Conservation (phyloP, 345 rosid species). For the Bruguiera parviflora region DNA sequence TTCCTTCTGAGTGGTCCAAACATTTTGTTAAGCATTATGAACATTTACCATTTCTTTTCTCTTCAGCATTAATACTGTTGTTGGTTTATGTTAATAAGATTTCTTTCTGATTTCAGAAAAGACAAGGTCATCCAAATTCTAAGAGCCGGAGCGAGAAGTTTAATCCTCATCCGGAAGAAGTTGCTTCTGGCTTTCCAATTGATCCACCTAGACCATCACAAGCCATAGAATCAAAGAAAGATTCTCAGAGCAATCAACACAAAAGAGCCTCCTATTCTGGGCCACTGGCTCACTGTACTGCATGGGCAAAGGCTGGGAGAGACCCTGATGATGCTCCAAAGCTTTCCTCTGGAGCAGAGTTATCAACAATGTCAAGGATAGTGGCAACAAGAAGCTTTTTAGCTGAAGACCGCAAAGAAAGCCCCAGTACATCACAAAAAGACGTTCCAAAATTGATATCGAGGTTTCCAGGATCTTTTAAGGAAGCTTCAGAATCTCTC, state of each 20-base stretch:
- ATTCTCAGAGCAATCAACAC: constrained; percentile 57
- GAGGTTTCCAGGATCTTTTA: constrained; percentile 88
- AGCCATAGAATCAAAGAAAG: constrained; percentile 54
- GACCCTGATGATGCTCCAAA: constrained; percentile 65
- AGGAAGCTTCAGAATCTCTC: constrained; percentile 66
- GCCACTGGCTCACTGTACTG: constrained; percentile 73
- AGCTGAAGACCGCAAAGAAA: constrained; percentile 51
- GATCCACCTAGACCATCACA: constrained; percentile 95
- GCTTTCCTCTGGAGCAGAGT: constrained; percentile 50
- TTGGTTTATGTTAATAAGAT: background rate
- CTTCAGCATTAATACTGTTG: background rate
- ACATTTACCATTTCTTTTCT: too few relatives aligned
- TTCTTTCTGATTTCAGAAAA: constrained; percentile 52
- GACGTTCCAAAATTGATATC: constrained; percentile 62
- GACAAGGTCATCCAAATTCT: constrained; percentile 63
- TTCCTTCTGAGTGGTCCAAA: too few relatives aligned
- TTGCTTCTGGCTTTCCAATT: constrained; percentile 96
- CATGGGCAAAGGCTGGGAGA: constrained; percentile 67
- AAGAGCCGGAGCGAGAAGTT: constrained; percentile 97
- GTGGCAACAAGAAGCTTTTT: constrained; percentile 51
- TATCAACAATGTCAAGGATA: constrained; percentile 51
- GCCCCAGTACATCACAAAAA: constrained; percentile 39
- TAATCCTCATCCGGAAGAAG: constrained; percentile 94
- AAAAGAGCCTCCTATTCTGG: constrained; percentile 93
- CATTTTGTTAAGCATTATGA: too few relatives aligned